Percentiles rank a stretch among this genome's conserved stretches.
Conservation (phyloP, 495 filamentous ascomycete genomes). For the Xylaria flabelliformis region DNA sequence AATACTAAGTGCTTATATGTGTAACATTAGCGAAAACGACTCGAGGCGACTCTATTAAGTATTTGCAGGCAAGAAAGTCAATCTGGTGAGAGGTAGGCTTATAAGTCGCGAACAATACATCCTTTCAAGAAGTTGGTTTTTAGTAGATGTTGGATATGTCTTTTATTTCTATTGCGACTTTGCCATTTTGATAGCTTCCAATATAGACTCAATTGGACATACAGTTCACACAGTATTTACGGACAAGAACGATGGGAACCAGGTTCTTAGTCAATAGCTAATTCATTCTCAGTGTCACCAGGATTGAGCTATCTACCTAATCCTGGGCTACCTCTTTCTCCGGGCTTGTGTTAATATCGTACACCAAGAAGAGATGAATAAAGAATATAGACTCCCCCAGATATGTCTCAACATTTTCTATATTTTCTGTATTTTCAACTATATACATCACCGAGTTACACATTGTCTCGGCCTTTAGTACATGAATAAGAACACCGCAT, state of each 20-base stretch:
- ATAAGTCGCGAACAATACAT: background rate
- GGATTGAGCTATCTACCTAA: no score
- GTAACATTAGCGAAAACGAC: no score
- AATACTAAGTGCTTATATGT: background rate
- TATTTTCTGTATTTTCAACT: background rate
- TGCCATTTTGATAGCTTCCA: background rate
- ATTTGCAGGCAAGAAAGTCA: no score
- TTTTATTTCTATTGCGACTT: background rate
- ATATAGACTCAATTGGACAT: background rate
- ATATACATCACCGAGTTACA: slow-evolving; percentile 5
- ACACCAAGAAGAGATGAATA: background rate
- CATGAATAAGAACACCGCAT: background rate
- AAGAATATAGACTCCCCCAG: background rate
- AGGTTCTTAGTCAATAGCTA: background rate
- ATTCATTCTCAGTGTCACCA: background rate
- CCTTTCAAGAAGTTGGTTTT: background rate
- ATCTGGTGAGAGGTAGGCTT: background rate
- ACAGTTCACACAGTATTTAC: background rate
- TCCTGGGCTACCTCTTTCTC: no score
- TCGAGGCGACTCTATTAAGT: no score
- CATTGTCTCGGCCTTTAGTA: background rate
- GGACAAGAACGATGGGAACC: background rate
- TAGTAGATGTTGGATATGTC: background rate
- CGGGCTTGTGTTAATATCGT: background rate
- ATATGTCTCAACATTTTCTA: no score